Conservation (phyloP, 495 filamentous ascomycete species). For the Tuber indicum region DNA sequence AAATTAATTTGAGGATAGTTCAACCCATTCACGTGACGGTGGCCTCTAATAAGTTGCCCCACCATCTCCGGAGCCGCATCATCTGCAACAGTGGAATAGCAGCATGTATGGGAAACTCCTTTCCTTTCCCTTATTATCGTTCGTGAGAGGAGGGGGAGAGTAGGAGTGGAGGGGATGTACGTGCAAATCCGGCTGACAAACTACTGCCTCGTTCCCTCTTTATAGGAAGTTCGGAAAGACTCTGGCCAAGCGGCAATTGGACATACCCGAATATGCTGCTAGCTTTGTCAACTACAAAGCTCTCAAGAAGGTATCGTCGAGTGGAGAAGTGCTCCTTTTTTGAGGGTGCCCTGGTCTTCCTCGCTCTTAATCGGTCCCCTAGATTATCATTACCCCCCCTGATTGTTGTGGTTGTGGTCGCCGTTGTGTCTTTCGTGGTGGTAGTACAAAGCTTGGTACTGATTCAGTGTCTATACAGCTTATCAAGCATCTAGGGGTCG, state of each 20-base stretch:
- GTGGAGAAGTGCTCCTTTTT: conserved; percentile 3
- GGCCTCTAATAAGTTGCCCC: conserved; percentile 34
- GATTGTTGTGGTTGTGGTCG: conserved; percentile 17
- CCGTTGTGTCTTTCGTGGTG: conserved; percentile 5
- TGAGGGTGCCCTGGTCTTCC: background rate
- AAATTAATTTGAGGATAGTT: background rate
- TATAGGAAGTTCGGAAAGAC: conserved; percentile 98
- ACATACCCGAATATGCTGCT: conserved; percentile 97
- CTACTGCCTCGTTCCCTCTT: background rate
- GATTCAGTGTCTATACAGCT: conserved; percentile 56
- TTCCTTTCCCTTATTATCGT: background rate
- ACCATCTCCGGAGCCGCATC: conserved; percentile 36
- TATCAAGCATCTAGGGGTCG: conserved; percentile 58
- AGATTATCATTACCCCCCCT: conserved; percentile 22
- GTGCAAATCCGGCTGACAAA: background rate
- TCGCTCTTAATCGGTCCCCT: background rate
- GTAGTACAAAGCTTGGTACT: conserved; percentile 22
- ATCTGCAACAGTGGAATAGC: conserved; percentile 20
- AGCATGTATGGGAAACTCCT: conserved; percentile 32
- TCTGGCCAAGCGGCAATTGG: conserved; percentile 95
- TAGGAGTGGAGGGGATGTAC: background rate
- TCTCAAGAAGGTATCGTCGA: conserved; percentile 74
- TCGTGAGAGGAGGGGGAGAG: background rate
- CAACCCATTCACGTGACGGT: conserved; percentile 26
- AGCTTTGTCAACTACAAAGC: conserved; percentile 99